phyloP scores from a whole-genome alignment of 2,329 filamentous ascomycete species.

The Piedraia hortae region DNA sequence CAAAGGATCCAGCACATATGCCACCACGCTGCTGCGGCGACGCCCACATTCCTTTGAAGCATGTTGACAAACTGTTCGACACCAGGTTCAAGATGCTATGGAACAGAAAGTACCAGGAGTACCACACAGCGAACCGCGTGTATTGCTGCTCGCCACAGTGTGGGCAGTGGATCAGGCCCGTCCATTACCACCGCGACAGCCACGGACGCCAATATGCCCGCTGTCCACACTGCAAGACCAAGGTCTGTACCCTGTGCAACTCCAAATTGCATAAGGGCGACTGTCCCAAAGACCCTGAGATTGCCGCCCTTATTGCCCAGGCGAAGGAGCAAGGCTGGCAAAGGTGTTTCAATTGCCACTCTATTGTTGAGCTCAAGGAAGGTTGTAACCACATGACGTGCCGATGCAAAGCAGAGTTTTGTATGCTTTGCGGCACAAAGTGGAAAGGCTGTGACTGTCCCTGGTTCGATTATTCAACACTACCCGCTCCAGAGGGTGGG shows the following conservation, averaged over 20 bases:
- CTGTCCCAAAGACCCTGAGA: slow-evolving; percentile 45
- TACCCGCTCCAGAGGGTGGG: slow-evolving; percentile 17
- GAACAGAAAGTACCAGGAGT: slow-evolving; percentile 59
- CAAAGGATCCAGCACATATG: slow-evolving; percentile 56
- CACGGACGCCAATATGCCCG: slow-evolving; percentile 34
- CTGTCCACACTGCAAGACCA: slow-evolving; percentile 43
- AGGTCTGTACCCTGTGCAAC: slow-evolving; percentile 48
- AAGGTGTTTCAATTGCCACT: slow-evolving; percentile 44
- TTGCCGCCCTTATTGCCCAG: slow-evolving; percentile 32
- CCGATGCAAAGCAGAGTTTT: slow-evolving; percentile 60
- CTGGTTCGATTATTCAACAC: slow-evolving; percentile 38
- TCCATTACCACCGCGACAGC: slow-evolving; percentile 30
- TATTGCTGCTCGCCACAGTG: slow-evolving; percentile 52
- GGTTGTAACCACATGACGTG: slow-evolving; percentile 78
- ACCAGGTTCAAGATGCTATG: slow-evolving; percentile 46
- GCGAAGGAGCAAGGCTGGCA: slow-evolving; percentile 46
- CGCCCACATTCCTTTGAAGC: slow-evolving; percentile 44
- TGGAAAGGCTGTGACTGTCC: slow-evolving; percentile 70
- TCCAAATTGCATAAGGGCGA: slow-evolving; percentile 44
- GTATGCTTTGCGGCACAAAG: slow-evolving; percentile 52
- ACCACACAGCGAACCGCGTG: slow-evolving; percentile 42
- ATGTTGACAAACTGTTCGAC: slow-evolving; percentile 52
- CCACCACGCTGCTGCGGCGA: slow-evolving; percentile 55
- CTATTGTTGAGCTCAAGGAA: slow-evolving; percentile 51
- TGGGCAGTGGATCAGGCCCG: slow-evolving; percentile 54